Evolutionary conservation across 1,139 yeast species (phyloP), one percentile per base, ranked within the genome.

Genomic region (Candida sanyaensis): DNA sequence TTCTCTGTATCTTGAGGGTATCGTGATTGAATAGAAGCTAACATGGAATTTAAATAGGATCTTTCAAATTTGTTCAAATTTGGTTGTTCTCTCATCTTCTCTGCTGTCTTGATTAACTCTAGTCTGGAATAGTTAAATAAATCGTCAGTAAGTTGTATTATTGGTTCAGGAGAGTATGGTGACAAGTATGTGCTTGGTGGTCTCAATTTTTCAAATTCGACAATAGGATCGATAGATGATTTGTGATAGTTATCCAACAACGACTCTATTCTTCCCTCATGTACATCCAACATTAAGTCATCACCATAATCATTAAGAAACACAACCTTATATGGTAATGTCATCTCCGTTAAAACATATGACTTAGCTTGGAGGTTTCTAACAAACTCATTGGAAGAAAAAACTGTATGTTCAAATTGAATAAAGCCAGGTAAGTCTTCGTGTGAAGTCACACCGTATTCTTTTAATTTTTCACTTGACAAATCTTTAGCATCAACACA

Each of bases 301-400:
- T 65, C 64, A 11, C 59, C 65, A 3, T 52, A 46, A 36, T 55
- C 57, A 42, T 58, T 60, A 39, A 64, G 50, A 26, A 64, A 60
- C 3, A 64, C 53, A 32, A 64, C 55, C 44, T 54, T 52, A 39
- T 50, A 51, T 3, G 68, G 68, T 24, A 58, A 54, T 13, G 59
- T 57, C 40, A 62, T 55, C 43, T 60, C 48, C 1, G 66, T 53
- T 44, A 57, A 47, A 10, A 58, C 46, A 43, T 62, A 62, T 3
- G 63, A 52, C 42, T 62, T 62, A 11, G 61, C 66, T 52, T 62
- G 65, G 32, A 59, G 51, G 30, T 55, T 55, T 36, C 68, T 50
- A n/a, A 59, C 51, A 28, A 50, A 56, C 40, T 62, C 62, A 32
- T 52, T 52, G 4, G 63, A 36, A 12, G 58, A 44, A 34, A 54